Evolutionary conservation across 2,329 filamentous ascomycete genomes (phyloP).

Genomic region (Penicillium thymicola): DNA sequence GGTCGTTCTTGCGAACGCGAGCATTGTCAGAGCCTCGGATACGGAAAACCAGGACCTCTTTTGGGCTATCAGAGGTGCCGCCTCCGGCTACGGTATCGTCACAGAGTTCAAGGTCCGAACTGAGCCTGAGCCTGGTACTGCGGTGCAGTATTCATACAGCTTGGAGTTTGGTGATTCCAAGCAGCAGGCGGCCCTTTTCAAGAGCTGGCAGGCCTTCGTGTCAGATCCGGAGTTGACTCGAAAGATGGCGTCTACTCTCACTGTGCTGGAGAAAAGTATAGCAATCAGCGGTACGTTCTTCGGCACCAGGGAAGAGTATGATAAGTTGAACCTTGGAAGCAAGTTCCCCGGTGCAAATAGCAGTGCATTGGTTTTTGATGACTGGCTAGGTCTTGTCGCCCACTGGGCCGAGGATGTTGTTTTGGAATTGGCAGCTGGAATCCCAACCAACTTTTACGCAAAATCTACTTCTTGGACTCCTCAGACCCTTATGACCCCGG

Average conservation of each 20-base stretch:
- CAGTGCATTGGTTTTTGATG: slow-evolving; percentile 32
- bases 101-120: slow-evolving; percentile 40
- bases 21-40: slow-evolving; percentile 30
- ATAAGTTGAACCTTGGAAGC: not conserved
- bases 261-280: not conserved
- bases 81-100: slow-evolving; percentile 38
- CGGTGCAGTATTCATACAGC: slow-evolving; percentile 59
- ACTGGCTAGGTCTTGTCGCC: not conserved
- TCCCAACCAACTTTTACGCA: not conserved
- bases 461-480: not conserved
- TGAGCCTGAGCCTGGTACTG: slow-evolving; percentile 30
- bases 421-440: not conserved
- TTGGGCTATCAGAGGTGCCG: slow-evolving; percentile 38
- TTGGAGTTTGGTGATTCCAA: slow-evolving; percentile 45
- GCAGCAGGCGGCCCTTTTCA: not conserved
- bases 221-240: not conserved
- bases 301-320: not conserved
- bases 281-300: not conserved
- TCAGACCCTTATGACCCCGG: not conserved
- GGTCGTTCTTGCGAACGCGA: slow-evolving; percentile 46
- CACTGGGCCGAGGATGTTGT: not conserved
- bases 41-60: slow-evolving; percentile 33
- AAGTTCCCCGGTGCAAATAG: slow-evolving; percentile 25
- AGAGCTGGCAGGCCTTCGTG: not conserved
- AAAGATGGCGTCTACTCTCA: not conserved